A percentile compares a stretch with the other conserved stretches of the same genome.
Evolutionary conservation across 768 basidiomycete species (phyloP).

Genomic region (Punctularia strigosozonata): DNA sequence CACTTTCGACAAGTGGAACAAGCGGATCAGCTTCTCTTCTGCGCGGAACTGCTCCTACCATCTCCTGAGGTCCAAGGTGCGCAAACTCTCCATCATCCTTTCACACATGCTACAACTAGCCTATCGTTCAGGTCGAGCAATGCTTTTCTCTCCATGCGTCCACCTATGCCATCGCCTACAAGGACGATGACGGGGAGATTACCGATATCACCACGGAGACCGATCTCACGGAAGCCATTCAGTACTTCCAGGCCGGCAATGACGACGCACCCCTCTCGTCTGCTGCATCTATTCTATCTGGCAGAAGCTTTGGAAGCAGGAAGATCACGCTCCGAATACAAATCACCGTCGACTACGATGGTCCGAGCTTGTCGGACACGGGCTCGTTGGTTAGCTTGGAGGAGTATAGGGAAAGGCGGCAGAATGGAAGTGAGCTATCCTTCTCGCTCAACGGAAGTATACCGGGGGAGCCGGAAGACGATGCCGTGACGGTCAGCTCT

Average conservation of each 20-base stretch:
- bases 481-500: constrained; percentile 67
- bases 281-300: constrained; percentile 60
- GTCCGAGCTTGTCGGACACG: constrained; percentile 83
- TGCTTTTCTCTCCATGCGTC: constrained; percentile 66
- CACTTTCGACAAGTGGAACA: constrained; percentile 59
- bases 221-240: constrained; percentile 79
- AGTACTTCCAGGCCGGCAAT: constrained; percentile 67
- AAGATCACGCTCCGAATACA: constrained; percentile 72
- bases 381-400: constrained; percentile 72
- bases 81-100: constrained; percentile 11
- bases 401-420: constrained; percentile 44
- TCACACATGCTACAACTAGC: constrained; percentile 1
- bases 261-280: constrained; percentile 68
- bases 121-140: constrained; percentile 65
- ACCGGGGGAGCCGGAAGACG: constrained; percentile 37
- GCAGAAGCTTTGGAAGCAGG: constrained; percentile 45
- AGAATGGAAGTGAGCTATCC: constrained; percentile 47
- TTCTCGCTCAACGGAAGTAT: constrained; percentile 22
- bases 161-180: constrained; percentile 67
- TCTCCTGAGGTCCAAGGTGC: constrained; percentile 60
- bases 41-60: constrained; percentile 73
- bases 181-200: constrained; percentile 80
- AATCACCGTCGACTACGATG: constrained; percentile 81
- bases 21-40: constrained; percentile 70
- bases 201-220: constrained; percentile 55